Evolutionary conservation across 179 eudicot genomes (phyloP).

Genomic region (Beta corolliflora): DNA sequence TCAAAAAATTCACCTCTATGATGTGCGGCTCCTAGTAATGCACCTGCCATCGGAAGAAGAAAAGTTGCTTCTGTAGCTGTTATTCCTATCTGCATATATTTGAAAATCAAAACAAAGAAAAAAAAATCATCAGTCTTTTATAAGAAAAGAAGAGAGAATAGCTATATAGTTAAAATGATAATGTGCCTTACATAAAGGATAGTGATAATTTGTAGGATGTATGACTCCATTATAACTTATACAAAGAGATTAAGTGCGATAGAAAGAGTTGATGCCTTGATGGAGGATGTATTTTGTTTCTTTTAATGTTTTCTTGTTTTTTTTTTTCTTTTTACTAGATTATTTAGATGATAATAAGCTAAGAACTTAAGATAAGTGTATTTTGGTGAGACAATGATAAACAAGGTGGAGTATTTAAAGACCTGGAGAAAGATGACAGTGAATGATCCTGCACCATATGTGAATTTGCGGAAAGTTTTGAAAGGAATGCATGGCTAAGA

Average conservation of each 20-base stretch:
- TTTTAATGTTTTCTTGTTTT: background rate
- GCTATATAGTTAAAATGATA: background rate
- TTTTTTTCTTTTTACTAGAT: background rate
- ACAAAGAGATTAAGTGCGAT: background rate
- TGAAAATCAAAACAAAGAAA: background rate
- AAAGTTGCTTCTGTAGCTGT: conserved; percentile 1
- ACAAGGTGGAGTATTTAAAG: background rate
- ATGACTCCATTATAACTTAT: background rate
- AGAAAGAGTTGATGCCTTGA: background rate
- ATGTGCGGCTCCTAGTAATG: too few species aligned
- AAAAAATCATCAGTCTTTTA: background rate
- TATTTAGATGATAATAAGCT: background rate
- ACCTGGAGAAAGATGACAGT: too few species aligned
- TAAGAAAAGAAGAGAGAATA: background rate
- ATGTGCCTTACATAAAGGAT: background rate
- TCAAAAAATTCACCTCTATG: too few species aligned
- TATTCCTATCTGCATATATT: background rate
- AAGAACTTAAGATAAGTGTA: background rate
- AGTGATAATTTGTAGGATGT: background rate
- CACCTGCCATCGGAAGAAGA: background rate
- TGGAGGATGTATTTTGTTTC: background rate
- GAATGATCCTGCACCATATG: conserved; percentile 3
- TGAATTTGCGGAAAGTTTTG: background rate
- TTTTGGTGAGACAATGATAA: background rate
- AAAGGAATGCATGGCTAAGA: background rate